Evolutionary conservation across 2,329 filamentous ascomycete genomes (phyloP), one percentile per base, ranked within the genome.

Genomic region (Didymella sp.): DNA sequence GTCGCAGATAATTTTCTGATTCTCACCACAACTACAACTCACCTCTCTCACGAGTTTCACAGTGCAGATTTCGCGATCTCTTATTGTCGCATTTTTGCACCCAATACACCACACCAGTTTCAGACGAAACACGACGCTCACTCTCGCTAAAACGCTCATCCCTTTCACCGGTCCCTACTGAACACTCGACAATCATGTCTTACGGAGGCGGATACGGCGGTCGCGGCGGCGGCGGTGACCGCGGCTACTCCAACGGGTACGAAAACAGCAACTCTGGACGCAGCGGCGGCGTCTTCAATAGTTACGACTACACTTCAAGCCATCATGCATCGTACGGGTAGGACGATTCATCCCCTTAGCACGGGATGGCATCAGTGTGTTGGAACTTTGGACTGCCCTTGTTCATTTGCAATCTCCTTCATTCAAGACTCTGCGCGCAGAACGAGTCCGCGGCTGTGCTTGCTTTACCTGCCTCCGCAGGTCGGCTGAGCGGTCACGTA

Each of bases 101-200:
- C 33, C 62, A 57, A 55, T 52, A 66, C 55, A 41, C 31, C 58
- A 50, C 60, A 56, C 40, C 57, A 56, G 50, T 61, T 44, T 58
- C 33, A 52, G 40, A 50, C 57, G 61, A 46, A 45, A 59, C 57
- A 42, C 48, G 19, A 62, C 70, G 50, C 61, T 70, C 68, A 51
- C 56, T 71, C 52, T 55, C 38, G 58, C 56, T 56, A 56, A 56
- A 58, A 60, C 65, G 63, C 67, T 71, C 58, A 66, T 62, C 60
- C 61, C 63, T 64, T 52, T 50, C 58, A 69, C 62, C 71, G 59
- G 72, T 73, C 69, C 53, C 66, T 70, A 74, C 74, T 64, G 64
- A 70, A 67, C 62, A 58, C 57, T 52, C 58, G 44, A 62, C 58
- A 73, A 84, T 73, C 75, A 91, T 91, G 89, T 90, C 89, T 79